A percentile compares a stretch with the other conserved stretches of the same genome.
Conservation (phyloP, 179 eudicot genomes). For the Drosera spatulata region DNA sequence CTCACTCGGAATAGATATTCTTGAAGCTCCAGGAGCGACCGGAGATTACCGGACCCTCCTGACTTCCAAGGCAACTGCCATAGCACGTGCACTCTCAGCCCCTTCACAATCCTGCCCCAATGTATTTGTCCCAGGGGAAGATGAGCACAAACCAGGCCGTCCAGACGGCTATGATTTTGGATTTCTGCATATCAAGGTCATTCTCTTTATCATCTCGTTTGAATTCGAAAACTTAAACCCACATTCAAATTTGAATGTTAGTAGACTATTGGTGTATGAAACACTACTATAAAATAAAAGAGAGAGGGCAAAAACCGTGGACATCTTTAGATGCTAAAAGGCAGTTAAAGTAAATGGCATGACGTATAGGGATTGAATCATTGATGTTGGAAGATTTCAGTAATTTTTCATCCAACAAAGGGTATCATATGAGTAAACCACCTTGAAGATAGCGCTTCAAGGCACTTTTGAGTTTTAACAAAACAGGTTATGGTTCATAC, state of each 20-base stretch:
- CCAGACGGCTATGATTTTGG: constrained; percentile 91
- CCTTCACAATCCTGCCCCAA: constrained; percentile 56
- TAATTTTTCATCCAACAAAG: too few relatives aligned
- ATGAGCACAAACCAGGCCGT: constrained; percentile 75
- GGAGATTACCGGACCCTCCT: constrained; percentile 92
- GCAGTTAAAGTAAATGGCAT: too few relatives aligned
- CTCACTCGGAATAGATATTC: constrained; percentile 92
- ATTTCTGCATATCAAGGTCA: constrained; percentile 93
- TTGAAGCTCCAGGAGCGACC: constrained; percentile 97
- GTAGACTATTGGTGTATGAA: too few relatives aligned
- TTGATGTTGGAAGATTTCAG: too few relatives aligned
- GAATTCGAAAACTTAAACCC: background rate
- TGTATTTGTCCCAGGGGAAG: constrained; percentile 89
- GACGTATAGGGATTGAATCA: too few relatives aligned
- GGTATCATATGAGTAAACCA: too few relatives aligned
- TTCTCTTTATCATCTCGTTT: background rate
- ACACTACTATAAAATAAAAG: too few relatives aligned
- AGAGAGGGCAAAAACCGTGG: background rate
- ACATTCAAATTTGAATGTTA: background rate
- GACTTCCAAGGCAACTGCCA: constrained; percentile 86
- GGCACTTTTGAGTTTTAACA: too few relatives aligned
- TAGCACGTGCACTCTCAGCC: constrained; percentile 81
- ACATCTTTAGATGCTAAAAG: background rate
- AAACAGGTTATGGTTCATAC: too few relatives aligned
- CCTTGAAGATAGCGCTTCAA: too few relatives aligned